These are phyloP conservation scores for Alternaria arborescens DNA, from an alignment of 2,329 filamentous ascomycete species.

Conservation along the genomic window DNA sequence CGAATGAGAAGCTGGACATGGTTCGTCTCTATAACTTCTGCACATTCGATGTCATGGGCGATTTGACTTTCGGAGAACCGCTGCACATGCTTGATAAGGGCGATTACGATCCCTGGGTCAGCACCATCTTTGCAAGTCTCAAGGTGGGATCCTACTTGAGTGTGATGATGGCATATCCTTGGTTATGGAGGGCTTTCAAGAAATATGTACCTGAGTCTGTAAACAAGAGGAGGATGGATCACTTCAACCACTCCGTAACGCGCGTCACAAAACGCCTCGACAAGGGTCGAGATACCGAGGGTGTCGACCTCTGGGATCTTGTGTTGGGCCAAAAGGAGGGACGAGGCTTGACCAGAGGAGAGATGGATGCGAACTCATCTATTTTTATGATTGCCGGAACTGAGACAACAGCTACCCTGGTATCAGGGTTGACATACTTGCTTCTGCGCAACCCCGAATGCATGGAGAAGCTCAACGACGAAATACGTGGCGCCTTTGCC, in stretches of 20 bases:
- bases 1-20: slow-evolving; percentile 45
- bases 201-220: slow-evolving; percentile 10
- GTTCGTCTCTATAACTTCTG: slow-evolving; percentile 46
- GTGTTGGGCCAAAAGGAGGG: slow-evolving; percentile 48
- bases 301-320: slow-evolving; percentile 53
- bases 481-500: slow-evolving; percentile 40
- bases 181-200: slow-evolving; percentile 15
- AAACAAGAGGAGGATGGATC: slow-evolving; percentile 22
- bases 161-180: slow-evolving; percentile 22
- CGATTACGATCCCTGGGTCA: slow-evolving; percentile 34
- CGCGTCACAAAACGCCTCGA: slow-evolving; percentile 44
- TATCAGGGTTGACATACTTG: slow-evolving; percentile 51
- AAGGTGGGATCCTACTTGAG: slow-evolving; percentile 14
- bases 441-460: slow-evolving; percentile 42
- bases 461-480: slow-evolving; percentile 38
- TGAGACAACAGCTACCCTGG: slow-evolving; percentile 56
- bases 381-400: slow-evolving; percentile 56
- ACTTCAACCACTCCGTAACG: slow-evolving; percentile 31
- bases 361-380: slow-evolving; percentile 52
- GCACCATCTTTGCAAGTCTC: slow-evolving; percentile 37
- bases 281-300: slow-evolving; percentile 31
- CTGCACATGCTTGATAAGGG: slow-evolving; percentile 41
- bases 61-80: slow-evolving; percentile 44
- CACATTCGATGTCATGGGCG: slow-evolving; percentile 47
- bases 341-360: slow-evolving; percentile 33